phyloP scores from a whole-genome alignment of 129 eudicot genomes.

The Flaveria trinervia region DNA sequence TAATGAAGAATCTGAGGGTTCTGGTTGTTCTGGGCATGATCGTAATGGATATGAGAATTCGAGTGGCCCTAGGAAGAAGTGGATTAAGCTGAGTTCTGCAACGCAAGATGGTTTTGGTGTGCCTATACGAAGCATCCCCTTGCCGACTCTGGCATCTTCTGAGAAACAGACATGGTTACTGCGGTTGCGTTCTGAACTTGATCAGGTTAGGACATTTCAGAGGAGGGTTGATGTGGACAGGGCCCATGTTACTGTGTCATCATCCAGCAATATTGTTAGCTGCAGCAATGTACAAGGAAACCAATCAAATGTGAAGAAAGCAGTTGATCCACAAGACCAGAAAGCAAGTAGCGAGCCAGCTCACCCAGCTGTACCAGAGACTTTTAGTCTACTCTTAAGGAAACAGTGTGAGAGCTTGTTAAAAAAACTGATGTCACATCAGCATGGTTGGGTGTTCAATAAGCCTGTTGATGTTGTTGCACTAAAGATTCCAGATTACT shows the following conservation, averaged over 20 bases:
- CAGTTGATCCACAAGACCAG: slow-evolving; percentile 31
- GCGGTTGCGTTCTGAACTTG: slow-evolving; percentile 63
- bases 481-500: slow-evolving; percentile 77
- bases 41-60: slow-evolving; percentile 45
- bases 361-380: slow-evolving; percentile 20
- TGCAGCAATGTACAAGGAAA: slow-evolving; percentile 39
- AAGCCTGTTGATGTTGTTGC: slow-evolving; percentile 78
- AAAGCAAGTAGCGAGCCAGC: slow-evolving; percentile 38
- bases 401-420: slow-evolving; percentile 69
- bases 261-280: slow-evolving; percentile 43
- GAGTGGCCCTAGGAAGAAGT: slow-evolving; percentile 49
- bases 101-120: slow-evolving; percentile 56
- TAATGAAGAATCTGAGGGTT: slow-evolving; percentile 57
- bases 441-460: slow-evolving; percentile 67
- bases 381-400: slow-evolving; percentile 39
- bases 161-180: slow-evolving; percentile 47
- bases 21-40: slow-evolving; percentile 58
- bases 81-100: slow-evolving; percentile 56
- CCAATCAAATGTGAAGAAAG: slow-evolving; percentile 34
- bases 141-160: slow-evolving; percentile 48
- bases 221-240: slow-evolving; percentile 41
- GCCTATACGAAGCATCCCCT: slow-evolving; percentile 47
- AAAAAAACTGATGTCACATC: slow-evolving; percentile 68
- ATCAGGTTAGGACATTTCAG: slow-evolving; percentile 46
- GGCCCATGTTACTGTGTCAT: slow-evolving; percentile 39